phyloP scores from a whole-genome alignment of 805 yeast genomes.

The Candida peoriensis region DNA sequence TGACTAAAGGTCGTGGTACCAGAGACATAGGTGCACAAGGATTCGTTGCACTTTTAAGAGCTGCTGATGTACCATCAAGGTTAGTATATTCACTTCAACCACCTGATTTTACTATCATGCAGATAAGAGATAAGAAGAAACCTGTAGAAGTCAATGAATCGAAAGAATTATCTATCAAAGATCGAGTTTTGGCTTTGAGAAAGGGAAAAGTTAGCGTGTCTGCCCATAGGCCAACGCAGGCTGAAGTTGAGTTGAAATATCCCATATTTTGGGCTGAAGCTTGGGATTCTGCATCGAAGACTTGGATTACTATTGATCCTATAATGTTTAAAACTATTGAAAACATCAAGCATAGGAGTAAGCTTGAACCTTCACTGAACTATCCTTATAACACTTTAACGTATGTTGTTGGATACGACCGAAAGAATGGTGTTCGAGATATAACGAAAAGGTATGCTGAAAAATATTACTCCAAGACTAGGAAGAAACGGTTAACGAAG shows the following conservation, averaged over 20 bases:
- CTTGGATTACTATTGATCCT: constrained; percentile 89
- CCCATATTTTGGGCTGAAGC: constrained; percentile 95
- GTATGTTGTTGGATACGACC: constrained; percentile 77
- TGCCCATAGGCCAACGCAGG: constrained; percentile 12
- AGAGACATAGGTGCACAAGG: constrained; percentile 84
- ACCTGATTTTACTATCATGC: constrained; percentile 62
- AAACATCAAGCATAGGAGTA: constrained; percentile 47
- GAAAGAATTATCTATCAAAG: constrained; percentile 7
- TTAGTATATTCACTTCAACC: constrained; percentile 84
- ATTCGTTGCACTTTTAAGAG: constrained; percentile 68
- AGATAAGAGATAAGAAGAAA: constrained; percentile 10
- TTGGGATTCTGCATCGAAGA: constrained; percentile 69
- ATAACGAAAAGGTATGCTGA: constrained; percentile 80
- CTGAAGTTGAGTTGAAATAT: constrained; percentile 30
- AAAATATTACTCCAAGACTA: constrained; percentile 64
- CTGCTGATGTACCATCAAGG: constrained; percentile 67
- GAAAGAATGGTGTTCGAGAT: constrained; percentile 62
- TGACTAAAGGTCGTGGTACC: constrained; percentile 55
- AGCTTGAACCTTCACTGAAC: constrained; percentile 67
- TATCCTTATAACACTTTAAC: constrained; percentile 55
- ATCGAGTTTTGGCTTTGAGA: constrained; percentile 18
- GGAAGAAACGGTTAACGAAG: constrained; percentile 68
- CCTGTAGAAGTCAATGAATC: background rate
- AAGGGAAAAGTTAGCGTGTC: constrained; percentile 10
- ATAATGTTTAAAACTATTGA: constrained; percentile 60